Percentiles rank a stretch among this genome's conserved stretches.
phyloP scores from a whole-genome alignment of 1,139 yeast species.

The Pichia sp. region DNA sequence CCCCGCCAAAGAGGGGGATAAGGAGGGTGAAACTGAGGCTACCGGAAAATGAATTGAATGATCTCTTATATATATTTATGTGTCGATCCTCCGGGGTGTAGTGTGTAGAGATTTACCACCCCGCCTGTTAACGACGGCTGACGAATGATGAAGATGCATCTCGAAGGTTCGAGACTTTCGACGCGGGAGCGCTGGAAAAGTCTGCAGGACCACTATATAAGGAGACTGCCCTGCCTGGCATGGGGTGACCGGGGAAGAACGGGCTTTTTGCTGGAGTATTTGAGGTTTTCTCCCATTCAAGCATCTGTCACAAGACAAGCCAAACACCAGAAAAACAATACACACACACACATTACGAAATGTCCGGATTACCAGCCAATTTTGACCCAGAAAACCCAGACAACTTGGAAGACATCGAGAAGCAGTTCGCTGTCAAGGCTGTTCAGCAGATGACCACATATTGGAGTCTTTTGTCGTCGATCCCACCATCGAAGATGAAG shows the following conservation, averaged over 20 bases:
- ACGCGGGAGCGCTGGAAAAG: neutral
- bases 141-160: neutral
- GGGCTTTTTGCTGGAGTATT: neutral
- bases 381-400: constrained; percentile 54
- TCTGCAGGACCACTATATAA: neutral
- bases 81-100: neutral
- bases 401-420: constrained; percentile 71
- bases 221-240: neutral
- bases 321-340: neutral
- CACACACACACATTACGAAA: constrained; percentile 7
- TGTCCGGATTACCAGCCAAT: constrained; percentile 22
- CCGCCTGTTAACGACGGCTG: neutral
- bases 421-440: constrained; percentile 96
- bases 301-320: neutral
- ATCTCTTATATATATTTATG: neutral
- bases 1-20: neutral
- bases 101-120: neutral
- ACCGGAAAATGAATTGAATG: neutral
- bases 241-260: neutral
- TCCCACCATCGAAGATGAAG: constrained; percentile 75
- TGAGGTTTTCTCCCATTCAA: too few relatives aligned
- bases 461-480: constrained; percentile 72
- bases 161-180: neutral
- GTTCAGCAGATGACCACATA: constrained; percentile 94
- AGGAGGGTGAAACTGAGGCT: neutral